Percentiles rank a stretch among this genome's conserved stretches.
phyloP scores from a whole-genome alignment of 2,329 filamentous ascomycete species.

The Rutstroemia sydowiana region DNA sequence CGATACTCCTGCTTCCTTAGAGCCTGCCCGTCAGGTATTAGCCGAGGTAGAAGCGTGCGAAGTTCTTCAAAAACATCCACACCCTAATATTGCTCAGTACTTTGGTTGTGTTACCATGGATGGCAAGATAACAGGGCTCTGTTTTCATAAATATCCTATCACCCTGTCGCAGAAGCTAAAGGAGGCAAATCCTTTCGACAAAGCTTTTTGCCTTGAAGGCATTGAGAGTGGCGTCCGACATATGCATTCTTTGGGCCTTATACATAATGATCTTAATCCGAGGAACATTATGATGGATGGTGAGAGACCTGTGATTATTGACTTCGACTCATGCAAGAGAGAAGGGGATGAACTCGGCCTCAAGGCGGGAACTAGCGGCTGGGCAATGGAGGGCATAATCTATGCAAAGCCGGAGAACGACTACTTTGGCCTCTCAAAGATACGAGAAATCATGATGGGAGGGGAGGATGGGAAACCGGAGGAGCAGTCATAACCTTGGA shows the following conservation, averaged over 20 bases:
- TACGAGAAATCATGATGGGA: too few species aligned
- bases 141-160: not conserved
- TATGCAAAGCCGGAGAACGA: conserved; percentile 11
- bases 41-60: conserved; percentile 3
- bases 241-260: conserved; percentile 25
- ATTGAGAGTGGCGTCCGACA: not conserved
- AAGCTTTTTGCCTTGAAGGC: not conserved
- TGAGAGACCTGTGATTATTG: conserved; percentile 24
- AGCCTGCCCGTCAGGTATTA: not conserved
- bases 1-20: not conserved
- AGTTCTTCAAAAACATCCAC: conserved; percentile 15
- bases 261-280: conserved; percentile 30
- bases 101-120: conserved; percentile 18
- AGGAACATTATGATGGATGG: conserved; percentile 28
- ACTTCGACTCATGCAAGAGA: conserved; percentile 28
- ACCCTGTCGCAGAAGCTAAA: not conserved
- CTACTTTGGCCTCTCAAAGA: conserved; percentile 8
- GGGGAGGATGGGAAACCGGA: too few species aligned
- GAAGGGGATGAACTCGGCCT: conserved; percentile 11
- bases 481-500: too few species aligned
- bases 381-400: conserved; percentile 9
- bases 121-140: conserved; percentile 16
- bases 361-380: conserved; percentile 11
- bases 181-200: not conserved
- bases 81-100: conserved; percentile 28